phyloP scores from a whole-genome alignment of 2,329 filamentous ascomycete species.

The Claviceps sp. region DNA sequence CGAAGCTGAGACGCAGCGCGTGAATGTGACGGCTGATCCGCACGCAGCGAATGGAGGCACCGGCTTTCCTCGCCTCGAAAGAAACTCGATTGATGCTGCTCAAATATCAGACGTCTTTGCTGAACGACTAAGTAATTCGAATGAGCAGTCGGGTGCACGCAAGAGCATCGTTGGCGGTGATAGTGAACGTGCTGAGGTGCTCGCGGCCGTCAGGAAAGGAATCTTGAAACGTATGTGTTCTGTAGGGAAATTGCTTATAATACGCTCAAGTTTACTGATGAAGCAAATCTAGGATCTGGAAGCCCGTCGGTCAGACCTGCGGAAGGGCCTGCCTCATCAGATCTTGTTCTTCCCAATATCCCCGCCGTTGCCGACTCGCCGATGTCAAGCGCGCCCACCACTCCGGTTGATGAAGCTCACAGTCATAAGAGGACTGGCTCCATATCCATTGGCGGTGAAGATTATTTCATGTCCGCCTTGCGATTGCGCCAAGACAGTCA shows the following conservation, averaged over 20 bases:
- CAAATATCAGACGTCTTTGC: slow-evolving; percentile 29
- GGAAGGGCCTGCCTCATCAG: slow-evolving; percentile 34
- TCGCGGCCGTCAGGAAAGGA: slow-evolving; percentile 86
- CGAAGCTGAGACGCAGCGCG: slow-evolving; percentile 76
- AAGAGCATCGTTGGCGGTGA: slow-evolving; percentile 90
- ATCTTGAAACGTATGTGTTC: slow-evolving; percentile 69
- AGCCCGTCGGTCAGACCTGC: slow-evolving; percentile 50
- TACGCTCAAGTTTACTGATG: neutral
- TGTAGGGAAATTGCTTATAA: neutral
- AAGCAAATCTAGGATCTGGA: slow-evolving; percentile 40
- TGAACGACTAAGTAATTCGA: slow-evolving; percentile 42
- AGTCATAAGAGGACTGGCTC: slow-evolving; percentile 55
- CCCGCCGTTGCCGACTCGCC: slow-evolving; percentile 63
- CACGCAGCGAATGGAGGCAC: slow-evolving; percentile 56
- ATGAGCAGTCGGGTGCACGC: slow-evolving; percentile 49
- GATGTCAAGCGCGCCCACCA: slow-evolving; percentile 74
- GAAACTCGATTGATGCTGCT: slow-evolving; percentile 61
- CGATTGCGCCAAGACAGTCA: slow-evolving; percentile 64
- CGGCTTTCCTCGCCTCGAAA: slow-evolving; percentile 72
- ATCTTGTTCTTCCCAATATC: slow-evolving; percentile 46
- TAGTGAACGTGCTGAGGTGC: slow-evolving; percentile 76
- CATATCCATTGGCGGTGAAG: slow-evolving; percentile 64
- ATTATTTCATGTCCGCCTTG: slow-evolving; percentile 75
- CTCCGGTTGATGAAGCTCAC: slow-evolving; percentile 64
- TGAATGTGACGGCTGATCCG: slow-evolving; percentile 62